A percentile compares a stretch with the other conserved stretches of the same genome.
phyloP scores from a whole-genome alignment of 495 filamentous ascomycete genomes.

The Talaromyces wortmannii region DNA sequence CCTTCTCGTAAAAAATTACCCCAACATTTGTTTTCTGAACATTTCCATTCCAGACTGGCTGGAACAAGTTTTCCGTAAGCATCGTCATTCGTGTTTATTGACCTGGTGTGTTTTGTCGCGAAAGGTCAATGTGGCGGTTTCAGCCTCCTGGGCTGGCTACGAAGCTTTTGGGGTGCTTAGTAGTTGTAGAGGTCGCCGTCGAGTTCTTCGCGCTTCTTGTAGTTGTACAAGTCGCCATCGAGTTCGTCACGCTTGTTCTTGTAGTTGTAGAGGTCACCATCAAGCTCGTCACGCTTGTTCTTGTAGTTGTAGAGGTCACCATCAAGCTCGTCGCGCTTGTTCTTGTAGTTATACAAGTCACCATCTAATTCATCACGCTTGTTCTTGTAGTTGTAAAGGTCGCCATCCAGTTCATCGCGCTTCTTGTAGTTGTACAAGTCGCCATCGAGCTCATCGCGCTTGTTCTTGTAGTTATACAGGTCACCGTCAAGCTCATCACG shows the following conservation, averaged over 20 bases:
- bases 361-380: background rate
- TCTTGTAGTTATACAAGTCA: background rate
- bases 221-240: background rate
- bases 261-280: background rate
- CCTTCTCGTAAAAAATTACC: too few species aligned
- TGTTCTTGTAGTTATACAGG: background rate
- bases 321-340: background rate
- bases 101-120: too few species aligned
- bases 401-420: background rate
- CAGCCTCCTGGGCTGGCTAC: background rate
- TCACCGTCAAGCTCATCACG: background rate
- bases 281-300: background rate
- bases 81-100: too few species aligned
- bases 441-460: background rate
- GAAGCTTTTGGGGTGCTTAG: background rate
- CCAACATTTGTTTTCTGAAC: too few species aligned
- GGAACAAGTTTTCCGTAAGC: too few species aligned
- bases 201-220: background rate
- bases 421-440: background rate
- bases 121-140: background rate
- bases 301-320: background rate
- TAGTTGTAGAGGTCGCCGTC: background rate
- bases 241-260: background rate
- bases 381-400: background rate
- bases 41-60: too few species aligned